Evolutionary conservation across 2,329 filamentous ascomycete genomes (phyloP), one percentile per base, ranked within the genome.

Genomic region (Ophiostoma himal-ulmi): DNA sequence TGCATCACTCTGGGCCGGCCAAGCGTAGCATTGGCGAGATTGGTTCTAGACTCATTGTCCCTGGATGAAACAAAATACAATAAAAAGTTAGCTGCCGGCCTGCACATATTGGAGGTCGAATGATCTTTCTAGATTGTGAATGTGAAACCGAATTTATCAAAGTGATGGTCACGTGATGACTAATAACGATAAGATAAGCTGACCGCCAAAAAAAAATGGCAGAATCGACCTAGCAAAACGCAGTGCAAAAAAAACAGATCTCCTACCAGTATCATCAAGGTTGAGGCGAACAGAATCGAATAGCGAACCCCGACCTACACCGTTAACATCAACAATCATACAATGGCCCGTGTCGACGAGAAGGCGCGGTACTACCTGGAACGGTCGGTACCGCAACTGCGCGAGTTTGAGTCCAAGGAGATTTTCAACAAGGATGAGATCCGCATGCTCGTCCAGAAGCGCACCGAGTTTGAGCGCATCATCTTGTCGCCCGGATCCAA

Each of bases 301-400:
- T 36, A 67, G 8, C 20, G 13, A 69, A 20, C 8, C 11, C 5
- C 39, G 17, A 34, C 20, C 5, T 54, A 62, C 26, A 34, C 14
- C 60, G 11, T 30, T 66, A 17, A 34, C 13, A 60, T 7, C 57
- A 68, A 20, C 14, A 17, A 14, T 62, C 36, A 26, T 20, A 41
- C 62, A 54, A 96, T 97, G 93, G 87, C 93, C 1, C 90, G 88
- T 60, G 90, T 95, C 71, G 90, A 91, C 73, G 95, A 98, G 77
- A 98, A 97, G 81, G 95, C 94, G 70, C 92, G 94, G 71, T 98
- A 94, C 81, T 97, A 92, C 80, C 86, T 98, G 74, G 95, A 99
- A 82, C 91, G 94, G 75, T 91, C 91, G 1, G 92, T 97, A 62
- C 93, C 94, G 20, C 94, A 98, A 79, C 86, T 99, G 71, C 92